phyloP scores from a whole-genome alignment of 2,329 filamentous ascomycete species.

The Lasiodiplodia sp. region DNA sequence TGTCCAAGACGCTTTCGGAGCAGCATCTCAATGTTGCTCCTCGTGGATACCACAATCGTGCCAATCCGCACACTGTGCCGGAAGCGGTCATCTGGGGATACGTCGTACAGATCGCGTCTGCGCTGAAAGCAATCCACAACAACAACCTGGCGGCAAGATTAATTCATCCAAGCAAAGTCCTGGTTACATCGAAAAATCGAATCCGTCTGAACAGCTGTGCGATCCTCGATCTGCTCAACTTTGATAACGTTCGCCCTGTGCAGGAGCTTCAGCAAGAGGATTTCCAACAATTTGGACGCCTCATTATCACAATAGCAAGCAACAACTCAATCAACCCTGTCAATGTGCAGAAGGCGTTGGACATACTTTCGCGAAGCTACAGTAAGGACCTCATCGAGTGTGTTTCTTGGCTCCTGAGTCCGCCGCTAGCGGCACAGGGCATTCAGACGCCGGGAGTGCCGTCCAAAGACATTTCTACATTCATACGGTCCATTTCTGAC shows the following conservation, averaged over 20 bases:
- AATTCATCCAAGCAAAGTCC: constrained; percentile 85
- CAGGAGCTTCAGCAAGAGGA: constrained; percentile 87
- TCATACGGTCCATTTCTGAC: constrained; percentile 78
- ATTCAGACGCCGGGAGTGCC: constrained; percentile 37
- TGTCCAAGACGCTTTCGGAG: constrained; percentile 88
- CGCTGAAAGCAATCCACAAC: constrained; percentile 83
- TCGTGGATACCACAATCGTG: constrained; percentile 31
- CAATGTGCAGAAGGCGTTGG: constrained; percentile 65
- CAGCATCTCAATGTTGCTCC: constrained; percentile 67
- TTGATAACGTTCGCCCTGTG: constrained; percentile 72
- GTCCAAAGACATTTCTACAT: constrained; percentile 77
- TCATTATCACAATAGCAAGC: constrained; percentile 83
- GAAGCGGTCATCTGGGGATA: constrained; percentile 83
- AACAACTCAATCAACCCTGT: constrained; percentile 66
- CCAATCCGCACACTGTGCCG: constrained; percentile 38
- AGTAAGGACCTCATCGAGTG: constrained; percentile 80
- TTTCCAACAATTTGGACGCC: constrained; percentile 79
- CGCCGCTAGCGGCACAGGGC: constrained; percentile 58
- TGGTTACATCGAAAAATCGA: constrained; percentile 88
- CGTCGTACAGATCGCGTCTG: constrained; percentile 88
- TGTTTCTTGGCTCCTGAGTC: constrained; percentile 80
- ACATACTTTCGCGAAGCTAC: constrained; percentile 67
- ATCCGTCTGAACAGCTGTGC: constrained; percentile 88
- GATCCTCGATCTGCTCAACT: constrained; percentile 87
- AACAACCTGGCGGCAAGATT: constrained; percentile 83